These are phyloP conservation scores for Lasiosphaeria ovina DNA, from an alignment of 495 filamentous ascomycete species.

Conservation along the genomic window DNA sequence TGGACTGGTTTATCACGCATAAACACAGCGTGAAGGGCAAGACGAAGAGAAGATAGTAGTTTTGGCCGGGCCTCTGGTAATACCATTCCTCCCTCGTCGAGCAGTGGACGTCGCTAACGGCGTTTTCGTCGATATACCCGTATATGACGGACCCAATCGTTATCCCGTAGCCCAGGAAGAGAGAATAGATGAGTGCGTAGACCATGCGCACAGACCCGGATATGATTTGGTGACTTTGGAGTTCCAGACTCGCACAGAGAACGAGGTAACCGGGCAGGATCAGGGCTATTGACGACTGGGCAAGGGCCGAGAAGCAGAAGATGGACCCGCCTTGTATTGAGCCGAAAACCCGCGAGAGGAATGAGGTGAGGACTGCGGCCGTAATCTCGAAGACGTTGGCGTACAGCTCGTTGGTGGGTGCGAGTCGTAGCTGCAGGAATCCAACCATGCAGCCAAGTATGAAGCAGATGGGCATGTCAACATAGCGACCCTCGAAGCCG, in stretches of 20 bases:
- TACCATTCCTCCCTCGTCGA: slow-evolving; percentile 32
- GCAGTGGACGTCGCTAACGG: slow-evolving; percentile 72
- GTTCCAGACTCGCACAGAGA: slow-evolving; percentile 77
- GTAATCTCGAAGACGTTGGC: slow-evolving; percentile 91
- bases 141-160: slow-evolving; percentile 91
- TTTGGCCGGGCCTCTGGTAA: slow-evolving; percentile 54
- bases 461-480: slow-evolving; percentile 88
- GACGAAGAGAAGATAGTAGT: slow-evolving; percentile 74
- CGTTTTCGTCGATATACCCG: slow-evolving; percentile 73
- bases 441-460: slow-evolving; percentile 81
- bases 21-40: slow-evolving; percentile 78
- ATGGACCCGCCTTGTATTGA: slow-evolving; percentile 66
- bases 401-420: slow-evolving; percentile 75
- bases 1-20: slow-evolving; percentile 82
- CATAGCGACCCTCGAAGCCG: slow-evolving; percentile 80
- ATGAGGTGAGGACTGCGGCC: slow-evolving; percentile 84
- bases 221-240: slow-evolving; percentile 82
- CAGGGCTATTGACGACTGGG: slow-evolving; percentile 86
- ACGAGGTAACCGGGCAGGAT: slow-evolving; percentile 77
- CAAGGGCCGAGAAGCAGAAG: slow-evolving; percentile 92
- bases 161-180: slow-evolving; percentile 96
- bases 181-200: slow-evolving; percentile 91
- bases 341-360: slow-evolving; percentile 83
- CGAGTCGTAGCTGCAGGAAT: slow-evolving; percentile 73
- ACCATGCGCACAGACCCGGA: slow-evolving; percentile 94